These are phyloP conservation scores for Xylaria arbuscula DNA, from an alignment of 2,329 filamentous ascomycete genomes.

Conservation along the genomic window DNA sequence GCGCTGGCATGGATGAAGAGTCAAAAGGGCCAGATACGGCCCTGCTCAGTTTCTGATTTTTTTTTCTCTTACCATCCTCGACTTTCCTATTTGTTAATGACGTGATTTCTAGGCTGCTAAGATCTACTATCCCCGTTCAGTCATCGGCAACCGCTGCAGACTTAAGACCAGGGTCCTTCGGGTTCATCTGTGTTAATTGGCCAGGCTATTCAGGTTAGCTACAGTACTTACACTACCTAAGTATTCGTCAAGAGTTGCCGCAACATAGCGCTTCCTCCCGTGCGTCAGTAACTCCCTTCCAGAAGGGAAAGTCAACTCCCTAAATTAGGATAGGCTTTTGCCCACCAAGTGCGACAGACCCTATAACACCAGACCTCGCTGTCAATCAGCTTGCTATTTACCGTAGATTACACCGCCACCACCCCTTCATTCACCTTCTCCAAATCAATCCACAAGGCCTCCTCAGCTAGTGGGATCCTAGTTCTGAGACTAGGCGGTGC, in stretches of 20 bases:
- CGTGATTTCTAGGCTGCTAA: conserved; percentile 27
- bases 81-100: conserved; percentile 32
- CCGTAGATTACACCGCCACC: conserved; percentile 29
- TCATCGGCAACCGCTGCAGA: conserved; percentile 26
- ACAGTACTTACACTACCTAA: not conserved
- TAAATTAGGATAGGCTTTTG: conserved; percentile 32
- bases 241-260: conserved; percentile 33
- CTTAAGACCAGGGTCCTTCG: conserved; percentile 31
- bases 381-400: conserved; percentile 29
- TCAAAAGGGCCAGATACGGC: conserved; percentile 24
- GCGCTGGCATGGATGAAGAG: conserved; percentile 18
- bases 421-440: conserved; percentile 25
- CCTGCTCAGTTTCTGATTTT: conserved; percentile 12
- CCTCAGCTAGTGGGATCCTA: conserved; percentile 24
- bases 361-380: conserved; percentile 33
- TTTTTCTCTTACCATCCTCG: conserved; percentile 22
- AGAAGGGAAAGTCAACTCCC: conserved; percentile 26
- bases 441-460: conserved; percentile 28
- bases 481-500: conserved; percentile 30
- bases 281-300: conserved; percentile 29
- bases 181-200: conserved; percentile 31
- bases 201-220: not conserved
- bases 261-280: conserved; percentile 31
- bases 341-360: conserved; percentile 28
- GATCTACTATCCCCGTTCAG: conserved; percentile 29